These are phyloP conservation scores for Alternaria sp. DNA, from an alignment of 2,329 filamentous ascomycete species.

Conservation along the genomic window DNA sequence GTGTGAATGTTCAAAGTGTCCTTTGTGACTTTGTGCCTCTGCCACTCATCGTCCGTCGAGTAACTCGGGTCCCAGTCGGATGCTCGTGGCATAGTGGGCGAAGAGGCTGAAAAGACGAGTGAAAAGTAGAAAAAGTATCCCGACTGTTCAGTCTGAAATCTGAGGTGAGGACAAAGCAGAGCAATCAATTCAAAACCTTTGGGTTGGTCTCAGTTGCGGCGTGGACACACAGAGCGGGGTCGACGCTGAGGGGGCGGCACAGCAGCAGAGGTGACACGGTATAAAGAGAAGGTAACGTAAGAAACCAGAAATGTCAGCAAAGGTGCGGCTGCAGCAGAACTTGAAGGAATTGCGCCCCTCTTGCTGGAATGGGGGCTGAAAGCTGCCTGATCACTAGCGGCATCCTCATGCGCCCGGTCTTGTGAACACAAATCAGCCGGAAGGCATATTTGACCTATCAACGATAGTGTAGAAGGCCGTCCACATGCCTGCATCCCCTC, in stretches of 20 bases:
- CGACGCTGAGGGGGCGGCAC: conserved; percentile 22
- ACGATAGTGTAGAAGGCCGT: conserved; percentile 9
- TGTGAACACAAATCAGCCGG: conserved; percentile 20
- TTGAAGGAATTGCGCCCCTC: conserved; percentile 24
- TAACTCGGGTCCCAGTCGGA: conserved; percentile 32
- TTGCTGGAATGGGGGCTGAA: conserved; percentile 28
- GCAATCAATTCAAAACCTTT: conserved; percentile 14
- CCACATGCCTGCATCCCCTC: conserved; percentile 11
- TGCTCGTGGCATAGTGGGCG: conserved; percentile 29
- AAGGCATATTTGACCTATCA: conserved; percentile 2
- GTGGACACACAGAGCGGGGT: conserved; percentile 25
- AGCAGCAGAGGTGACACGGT: conserved; percentile 31
- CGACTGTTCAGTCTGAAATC: background rate
- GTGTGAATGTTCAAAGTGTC: conserved; percentile 30
- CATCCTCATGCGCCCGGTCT: conserved; percentile 26
- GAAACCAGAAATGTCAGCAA: conserved; percentile 15
- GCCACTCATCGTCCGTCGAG: conserved; percentile 42
- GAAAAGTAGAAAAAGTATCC: background rate
- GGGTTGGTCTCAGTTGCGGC: conserved; percentile 18
- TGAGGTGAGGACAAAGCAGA: conserved; percentile 4
- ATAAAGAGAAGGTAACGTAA: conserved; percentile 23
- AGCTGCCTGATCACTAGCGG: conserved; percentile 1
- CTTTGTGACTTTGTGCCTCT: conserved; percentile 6
- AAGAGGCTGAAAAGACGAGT: background rate
- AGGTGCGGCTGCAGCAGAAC: conserved; percentile 25